Percentiles rank a stretch among this genome's conserved stretches.
Conservation (phyloP, 192 early-diverging fungal species). For the Podila clonocystis region DNA sequence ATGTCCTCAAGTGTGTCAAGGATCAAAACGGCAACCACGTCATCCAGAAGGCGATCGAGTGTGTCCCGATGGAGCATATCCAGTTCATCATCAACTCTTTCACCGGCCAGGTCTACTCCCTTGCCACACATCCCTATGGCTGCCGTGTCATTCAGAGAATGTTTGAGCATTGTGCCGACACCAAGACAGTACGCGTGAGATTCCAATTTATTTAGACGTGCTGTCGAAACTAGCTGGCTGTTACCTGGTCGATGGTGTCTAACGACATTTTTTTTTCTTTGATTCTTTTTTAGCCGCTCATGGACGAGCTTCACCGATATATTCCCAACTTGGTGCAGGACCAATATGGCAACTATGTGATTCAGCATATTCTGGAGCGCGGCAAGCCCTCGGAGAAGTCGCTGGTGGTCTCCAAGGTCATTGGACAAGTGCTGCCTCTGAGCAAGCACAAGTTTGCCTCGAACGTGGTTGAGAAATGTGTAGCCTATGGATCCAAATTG, state of each 20-base stretch:
- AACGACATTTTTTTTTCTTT: not conserved
- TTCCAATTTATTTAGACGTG: not conserved
- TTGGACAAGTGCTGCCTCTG: conserved; percentile 90
- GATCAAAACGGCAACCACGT: conserved; percentile 99
- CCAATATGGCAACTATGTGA: conserved; percentile 99
- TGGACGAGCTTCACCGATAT: conserved; percentile 95
- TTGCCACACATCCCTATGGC: conserved; percentile 98
- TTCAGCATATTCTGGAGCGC: conserved; percentile 97
- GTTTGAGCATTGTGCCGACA: conserved; percentile 98
- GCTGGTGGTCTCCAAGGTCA: conserved; percentile 88
- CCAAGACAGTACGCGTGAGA: conserved; percentile 70
- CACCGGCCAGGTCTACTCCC: conserved; percentile 93
- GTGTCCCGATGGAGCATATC: conserved; percentile 92
- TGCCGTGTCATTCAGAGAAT: conserved; percentile 99
- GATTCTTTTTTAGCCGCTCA: conserved; percentile 67
- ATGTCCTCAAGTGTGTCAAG: conserved; percentile 98
- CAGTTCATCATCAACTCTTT: conserved; percentile 98
- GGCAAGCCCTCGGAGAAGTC: conserved; percentile 90
- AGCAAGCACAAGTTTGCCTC: conserved; percentile 99
- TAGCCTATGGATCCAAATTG: conserved; percentile 86
- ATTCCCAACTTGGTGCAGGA: conserved; percentile 95
- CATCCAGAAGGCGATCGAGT: conserved; percentile 99
- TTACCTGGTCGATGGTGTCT: not conserved
- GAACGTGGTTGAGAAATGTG: conserved; percentile 99
- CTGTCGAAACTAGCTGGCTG: not conserved